Evolutionary conservation across 1,139 yeast genomes (phyloP).

Genomic region (Taiozyma onychis): DNA sequence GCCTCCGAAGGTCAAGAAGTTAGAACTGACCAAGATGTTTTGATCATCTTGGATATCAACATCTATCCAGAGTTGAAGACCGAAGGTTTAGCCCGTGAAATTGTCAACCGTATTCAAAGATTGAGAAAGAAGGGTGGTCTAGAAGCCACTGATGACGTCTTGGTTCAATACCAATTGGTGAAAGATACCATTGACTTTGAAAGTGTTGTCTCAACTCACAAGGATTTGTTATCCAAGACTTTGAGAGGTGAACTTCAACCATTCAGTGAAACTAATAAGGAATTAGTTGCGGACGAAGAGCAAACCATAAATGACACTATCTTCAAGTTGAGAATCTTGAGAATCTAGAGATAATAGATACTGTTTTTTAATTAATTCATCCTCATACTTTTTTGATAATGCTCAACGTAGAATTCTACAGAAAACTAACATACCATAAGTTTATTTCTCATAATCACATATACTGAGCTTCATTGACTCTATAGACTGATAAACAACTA

Average conservation of each 20-base stretch:
- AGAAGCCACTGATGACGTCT: slow-evolving; percentile 91
- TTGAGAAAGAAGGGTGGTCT: slow-evolving; percentile 95
- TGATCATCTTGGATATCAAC: slow-evolving; percentile 84
- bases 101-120: slow-evolving; percentile 95
- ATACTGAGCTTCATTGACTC: slow-evolving; percentile 11
- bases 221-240: slow-evolving; percentile 67
- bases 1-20: slow-evolving; percentile 71
- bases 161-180: slow-evolving; percentile 69
- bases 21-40: slow-evolving; percentile 81
- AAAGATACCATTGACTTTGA: slow-evolving; percentile 70
- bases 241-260: slow-evolving; percentile 58
- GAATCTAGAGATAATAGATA: slow-evolving; percentile 31
- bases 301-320: slow-evolving; percentile 83
- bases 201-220: slow-evolving; percentile 57
- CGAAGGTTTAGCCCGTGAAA: slow-evolving; percentile 95
- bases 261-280: slow-evolving; percentile 34
- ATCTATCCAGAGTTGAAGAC: slow-evolving; percentile 82
- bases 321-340: slow-evolving; percentile 75
- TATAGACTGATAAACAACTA: background rate
- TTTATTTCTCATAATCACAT: background rate
- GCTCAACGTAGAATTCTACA: background rate
- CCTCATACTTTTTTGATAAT: background rate
- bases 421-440: background rate
- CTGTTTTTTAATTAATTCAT: background rate
- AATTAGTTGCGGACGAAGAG: slow-evolving; percentile 81